Evolutionary conservation across 2,329 filamentous ascomycete species (phyloP), one percentile per base, ranked within the genome.

Genomic region (Stagonosporopsis cucurbitacearum): DNA sequence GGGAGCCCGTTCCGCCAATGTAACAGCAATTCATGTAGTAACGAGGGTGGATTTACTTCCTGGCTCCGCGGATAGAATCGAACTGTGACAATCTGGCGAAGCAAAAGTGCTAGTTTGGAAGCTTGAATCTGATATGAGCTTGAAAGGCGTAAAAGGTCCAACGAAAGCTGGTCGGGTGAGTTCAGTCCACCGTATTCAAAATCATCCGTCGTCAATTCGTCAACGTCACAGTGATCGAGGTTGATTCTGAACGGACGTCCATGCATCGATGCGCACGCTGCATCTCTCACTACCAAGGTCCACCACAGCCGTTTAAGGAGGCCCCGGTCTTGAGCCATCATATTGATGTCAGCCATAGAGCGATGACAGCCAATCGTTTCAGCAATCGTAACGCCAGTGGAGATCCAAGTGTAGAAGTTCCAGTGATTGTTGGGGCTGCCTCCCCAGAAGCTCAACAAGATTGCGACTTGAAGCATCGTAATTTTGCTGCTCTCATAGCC

Each of bases 401-500:
- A 54, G 6, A 54, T 43, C 51, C 45, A 54, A n/a, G 51, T 49
- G 20, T 54, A 54, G 40, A 54, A 54, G 40, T 54, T 54, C 45
- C 51, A 54, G n/a, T 54, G 40, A 6, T 44, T 54, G 6, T 49
- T 54, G 2, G 45, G 51, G 25, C 51, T 54, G 40, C 51, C 51
- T 17, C 51, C 51, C 51, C 45, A 54, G 33, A 49, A 49, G 26
- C 39, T 49, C 33, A 54, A 13, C 4, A 49, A n/a, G n/a, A 54
- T 49, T 6, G 40, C 20, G 0, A 40, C 45, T n/a, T 54, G 45
- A 1, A 54, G 22, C 7, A 40, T 54, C 0, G 44, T 40, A n/a
- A 54, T 40, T 26, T 54, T 54, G 8, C 51, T 54, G 33, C n/a
- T 49, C n/a, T 54, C 45, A 17, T 54, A 54, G 15, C 45, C 45